These are phyloP conservation scores for Diplocarpon mali DNA, from an alignment of 2,329 filamentous ascomycete species.

Conservation along the genomic window DNA sequence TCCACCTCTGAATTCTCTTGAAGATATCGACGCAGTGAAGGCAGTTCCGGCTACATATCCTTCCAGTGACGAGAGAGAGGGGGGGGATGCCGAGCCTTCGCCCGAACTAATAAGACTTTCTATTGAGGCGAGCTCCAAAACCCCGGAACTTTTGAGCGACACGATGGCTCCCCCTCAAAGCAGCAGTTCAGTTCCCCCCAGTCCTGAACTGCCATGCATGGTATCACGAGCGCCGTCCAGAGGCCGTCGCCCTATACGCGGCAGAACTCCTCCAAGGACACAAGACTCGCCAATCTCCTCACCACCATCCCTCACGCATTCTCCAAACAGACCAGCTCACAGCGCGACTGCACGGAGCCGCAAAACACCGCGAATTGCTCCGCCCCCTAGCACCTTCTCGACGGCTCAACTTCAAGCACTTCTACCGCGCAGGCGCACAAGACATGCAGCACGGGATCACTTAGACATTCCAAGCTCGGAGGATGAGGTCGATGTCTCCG, in stretches of 20 bases:
- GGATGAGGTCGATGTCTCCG: conserved; percentile 37
- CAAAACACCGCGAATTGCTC: conserved; percentile 13
- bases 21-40: conserved; percentile 13
- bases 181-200: conserved; percentile 21
- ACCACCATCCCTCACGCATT: conserved; percentile 55
- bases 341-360: conserved; percentile 7
- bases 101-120: conserved; percentile 11
- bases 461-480: conserved; percentile 34
- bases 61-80: conserved; percentile 13
- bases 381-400: conserved; percentile 21
- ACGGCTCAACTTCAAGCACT: conserved; percentile 30
- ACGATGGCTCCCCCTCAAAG: conserved; percentile 28
- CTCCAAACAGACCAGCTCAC: conserved; percentile 37
- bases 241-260: conserved; percentile 17
- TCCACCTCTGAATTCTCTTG: conserved; percentile 11
- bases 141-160: conserved; percentile 24
- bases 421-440: conserved; percentile 25
- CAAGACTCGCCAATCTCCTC: conserved; percentile 36
- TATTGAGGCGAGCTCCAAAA: conserved; percentile 17
- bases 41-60: conserved; percentile 20
- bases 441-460: conserved; percentile 22
- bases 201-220: conserved; percentile 14
- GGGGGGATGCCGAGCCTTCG: conserved; percentile 7
- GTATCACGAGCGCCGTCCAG: conserved; percentile 12
- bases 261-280: conserved; percentile 19